Evolutionary conservation across 2,329 filamentous ascomycete genomes (phyloP).

Genomic region (Ophiostoma novo-ulmi): DNA sequence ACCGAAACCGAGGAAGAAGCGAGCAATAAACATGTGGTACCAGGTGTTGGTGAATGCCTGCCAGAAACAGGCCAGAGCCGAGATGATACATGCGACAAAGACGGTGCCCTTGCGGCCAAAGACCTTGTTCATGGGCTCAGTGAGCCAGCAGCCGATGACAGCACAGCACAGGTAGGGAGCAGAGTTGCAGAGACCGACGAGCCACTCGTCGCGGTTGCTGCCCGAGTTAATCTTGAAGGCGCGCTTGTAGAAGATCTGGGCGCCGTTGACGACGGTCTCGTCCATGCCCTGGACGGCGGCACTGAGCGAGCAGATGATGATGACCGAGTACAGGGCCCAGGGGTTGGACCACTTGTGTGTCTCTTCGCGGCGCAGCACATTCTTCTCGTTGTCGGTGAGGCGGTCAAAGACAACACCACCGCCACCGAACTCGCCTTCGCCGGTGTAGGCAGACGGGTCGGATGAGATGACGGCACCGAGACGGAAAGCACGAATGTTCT

Average conservation of each 20-base stretch:
- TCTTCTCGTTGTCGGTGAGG: conserved; percentile 54
- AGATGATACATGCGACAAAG: conserved; percentile 57
- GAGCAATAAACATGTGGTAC: conserved; percentile 67
- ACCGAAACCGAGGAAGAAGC: conserved; percentile 64
- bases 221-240: conserved; percentile 56
- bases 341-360: conserved; percentile 67
- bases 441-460: conserved; percentile 46
- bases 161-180: conserved; percentile 63
- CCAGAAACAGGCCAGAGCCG: conserved; percentile 38
- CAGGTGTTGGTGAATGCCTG: conserved; percentile 44
- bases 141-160: conserved; percentile 66
- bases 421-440: conserved; percentile 23
- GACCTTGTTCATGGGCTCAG: conserved; percentile 63
- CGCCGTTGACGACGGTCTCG: conserved; percentile 65
- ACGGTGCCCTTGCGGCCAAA: conserved; percentile 69
- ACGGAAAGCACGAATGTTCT: conserved; percentile 50
- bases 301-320: conserved; percentile 60
- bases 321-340: conserved; percentile 58
- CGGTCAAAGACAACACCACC: conserved; percentile 34
- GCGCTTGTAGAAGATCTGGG: conserved; percentile 58
- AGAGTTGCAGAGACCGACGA: conserved; percentile 57
- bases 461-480: conserved; percentile 56
- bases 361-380: conserved; percentile 55
- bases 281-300: conserved; percentile 70
- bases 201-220: conserved; percentile 47